phyloP scores from a whole-genome alignment of 768 basidiomycete genomes.

The Termitomyces sp. region DNA sequence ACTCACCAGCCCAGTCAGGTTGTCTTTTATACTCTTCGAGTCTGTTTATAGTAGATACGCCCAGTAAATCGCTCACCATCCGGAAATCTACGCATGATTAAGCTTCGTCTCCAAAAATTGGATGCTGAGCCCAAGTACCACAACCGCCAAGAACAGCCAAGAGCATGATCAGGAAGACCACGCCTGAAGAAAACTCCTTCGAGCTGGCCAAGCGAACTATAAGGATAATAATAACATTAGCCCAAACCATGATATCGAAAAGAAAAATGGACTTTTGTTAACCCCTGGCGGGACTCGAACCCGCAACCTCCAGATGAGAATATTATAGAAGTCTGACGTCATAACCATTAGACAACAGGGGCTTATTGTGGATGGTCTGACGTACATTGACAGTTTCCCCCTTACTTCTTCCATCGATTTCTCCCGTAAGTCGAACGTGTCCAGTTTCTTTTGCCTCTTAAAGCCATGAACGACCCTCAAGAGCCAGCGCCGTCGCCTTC shows the following conservation, averaged over 20 bases:
- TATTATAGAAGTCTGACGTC: conserved; percentile 81
- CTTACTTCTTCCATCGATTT: not conserved
- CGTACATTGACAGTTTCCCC: not conserved
- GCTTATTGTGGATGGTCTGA: conserved; percentile 26
- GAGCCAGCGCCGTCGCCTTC: conserved; percentile 11
- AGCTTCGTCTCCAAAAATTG: not conserved
- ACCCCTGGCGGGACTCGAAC: conserved; percentile 87
- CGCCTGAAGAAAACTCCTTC: no score
- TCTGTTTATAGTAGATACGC: not conserved
- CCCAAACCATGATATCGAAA: no score
- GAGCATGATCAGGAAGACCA: no score
- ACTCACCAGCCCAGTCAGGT: no score
- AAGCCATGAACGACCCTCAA: conserved; percentile 16
- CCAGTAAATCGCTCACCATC: conserved; percentile 5
- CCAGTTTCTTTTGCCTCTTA: not conserved
- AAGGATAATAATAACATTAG: no score
- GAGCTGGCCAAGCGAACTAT: no score
- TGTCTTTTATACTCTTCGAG: not conserved
- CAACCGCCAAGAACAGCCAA: no score
- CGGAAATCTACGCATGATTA: conserved; percentile 2
- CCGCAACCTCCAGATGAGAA: conserved; percentile 75
- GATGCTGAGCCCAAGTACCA: not conserved
- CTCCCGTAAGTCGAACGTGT: no score
- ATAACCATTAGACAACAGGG: conserved; percentile 89
- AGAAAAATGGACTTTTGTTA: conserved; percentile 11